Percentiles rank a stretch among this genome's conserved stretches.
phyloP scores from a whole-genome alignment of 345 rosid genomes.

The Gossypium arboreum region DNA sequence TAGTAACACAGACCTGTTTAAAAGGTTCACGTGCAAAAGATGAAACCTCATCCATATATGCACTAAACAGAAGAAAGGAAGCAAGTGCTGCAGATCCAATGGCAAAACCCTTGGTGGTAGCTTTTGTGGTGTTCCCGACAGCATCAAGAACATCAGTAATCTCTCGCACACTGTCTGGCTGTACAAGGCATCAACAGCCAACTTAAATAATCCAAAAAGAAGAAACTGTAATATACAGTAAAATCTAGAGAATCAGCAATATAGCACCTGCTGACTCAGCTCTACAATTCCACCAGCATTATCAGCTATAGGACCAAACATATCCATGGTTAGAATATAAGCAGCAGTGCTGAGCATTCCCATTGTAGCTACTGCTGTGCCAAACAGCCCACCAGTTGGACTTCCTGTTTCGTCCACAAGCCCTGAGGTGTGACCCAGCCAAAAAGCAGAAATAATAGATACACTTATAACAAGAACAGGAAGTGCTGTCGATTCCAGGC shows the following conservation, averaged over 20 bases:
- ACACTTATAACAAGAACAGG: conserved; percentile 90
- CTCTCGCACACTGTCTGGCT: conserved; percentile 97
- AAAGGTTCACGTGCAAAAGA: conserved; percentile 73
- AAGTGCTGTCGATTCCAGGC: conserved; percentile 95
- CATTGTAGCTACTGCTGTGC: conserved; percentile 99
- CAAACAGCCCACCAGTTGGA: conserved; percentile 93
- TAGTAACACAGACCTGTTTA: conserved; percentile 51
- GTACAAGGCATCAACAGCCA: conserved; percentile 19
- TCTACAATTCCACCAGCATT: conserved; percentile 99
- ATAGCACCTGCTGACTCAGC: conserved; percentile 96
- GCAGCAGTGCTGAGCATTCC: conserved; percentile 99
- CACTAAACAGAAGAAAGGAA: conserved; percentile 97
- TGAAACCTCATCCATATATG: conserved; percentile 99
- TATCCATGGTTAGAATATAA: conserved; percentile 98
- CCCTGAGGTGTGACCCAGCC: conserved; percentile 94
- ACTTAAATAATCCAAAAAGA: conserved; percentile 7
- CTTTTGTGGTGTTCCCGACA: conserved; percentile 98
- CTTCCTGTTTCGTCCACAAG: conserved; percentile 80
- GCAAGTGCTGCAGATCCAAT: conserved; percentile 99
- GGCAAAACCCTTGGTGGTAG: conserved; percentile 98
- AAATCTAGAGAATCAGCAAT: background rate
- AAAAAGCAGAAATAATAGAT: conserved; percentile 75
- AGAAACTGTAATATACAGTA: background rate
- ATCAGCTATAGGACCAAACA: conserved; percentile 99
- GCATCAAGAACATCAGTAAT: conserved; percentile 98